A percentile compares a stretch with the other conserved stretches of the same genome.
phyloP scores from a whole-genome alignment of 305 asterid genomes.

The Fraxinus greggii region DNA sequence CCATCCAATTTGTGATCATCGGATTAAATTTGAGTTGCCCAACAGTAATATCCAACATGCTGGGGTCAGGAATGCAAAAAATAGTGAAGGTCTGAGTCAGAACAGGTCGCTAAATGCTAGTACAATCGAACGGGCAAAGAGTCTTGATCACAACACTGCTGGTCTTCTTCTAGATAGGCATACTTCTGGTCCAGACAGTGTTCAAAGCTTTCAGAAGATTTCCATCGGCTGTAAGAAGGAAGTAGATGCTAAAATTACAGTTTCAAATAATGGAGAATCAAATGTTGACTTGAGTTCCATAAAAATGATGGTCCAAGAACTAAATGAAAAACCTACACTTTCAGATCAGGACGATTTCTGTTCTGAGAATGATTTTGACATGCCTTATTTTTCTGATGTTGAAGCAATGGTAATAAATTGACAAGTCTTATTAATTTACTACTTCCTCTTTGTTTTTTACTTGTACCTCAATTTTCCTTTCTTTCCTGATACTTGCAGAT shows the following conservation, averaged over 20 bases:
- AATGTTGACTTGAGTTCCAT: conserved; percentile 28
- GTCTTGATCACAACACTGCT: conserved; percentile 19
- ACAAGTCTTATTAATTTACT: conserved; percentile 15
- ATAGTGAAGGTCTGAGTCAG: conserved; percentile 20
- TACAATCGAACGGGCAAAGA: conserved; percentile 31
- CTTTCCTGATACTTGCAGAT: conserved; percentile 48
- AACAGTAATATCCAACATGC: conserved; percentile 32
- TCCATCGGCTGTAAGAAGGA: conserved; percentile 27
- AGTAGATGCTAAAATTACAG: conserved; percentile 16
- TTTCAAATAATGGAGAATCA: conserved; percentile 26
- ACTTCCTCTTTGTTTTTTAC: conserved; percentile 13
- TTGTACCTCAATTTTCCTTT: conserved; percentile 8
- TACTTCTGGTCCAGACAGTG: conserved; percentile 20
- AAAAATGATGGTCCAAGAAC: conserved; percentile 14
- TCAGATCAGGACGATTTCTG: conserved; percentile 44
- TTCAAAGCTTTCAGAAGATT: conserved; percentile 30
- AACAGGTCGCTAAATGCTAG: conserved; percentile 30
- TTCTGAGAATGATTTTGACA: conserved; percentile 49
- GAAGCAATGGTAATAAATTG: conserved; percentile 62
- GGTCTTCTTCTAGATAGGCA: conserved; percentile 26
- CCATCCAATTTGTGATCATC: conserved; percentile 29
- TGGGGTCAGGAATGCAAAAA: conserved; percentile 28
- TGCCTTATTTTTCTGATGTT: conserved; percentile 67
- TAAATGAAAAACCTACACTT: conserved; percentile 24
- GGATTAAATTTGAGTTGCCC: conserved; percentile 40